Conservation (phyloP, 169 alveolate genomes). For the Babesia ovata region DNA sequence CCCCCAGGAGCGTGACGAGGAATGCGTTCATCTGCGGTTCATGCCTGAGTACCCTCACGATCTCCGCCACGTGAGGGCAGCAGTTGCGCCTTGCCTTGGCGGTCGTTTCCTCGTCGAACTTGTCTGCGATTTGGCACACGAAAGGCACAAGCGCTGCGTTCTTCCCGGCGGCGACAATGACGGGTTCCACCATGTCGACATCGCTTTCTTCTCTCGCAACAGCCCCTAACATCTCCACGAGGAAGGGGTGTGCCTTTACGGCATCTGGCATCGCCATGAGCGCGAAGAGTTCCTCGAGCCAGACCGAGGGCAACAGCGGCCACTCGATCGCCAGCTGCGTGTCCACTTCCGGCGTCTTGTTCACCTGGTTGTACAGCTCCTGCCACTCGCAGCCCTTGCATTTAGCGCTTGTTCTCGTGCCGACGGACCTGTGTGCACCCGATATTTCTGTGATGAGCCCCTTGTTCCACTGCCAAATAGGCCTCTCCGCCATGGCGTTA, state of each 20-base stretch:
- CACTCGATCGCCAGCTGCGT: constrained; percentile 11
- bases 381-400: constrained; percentile 36
- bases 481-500: constrained; percentile 26
- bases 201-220: background rate
- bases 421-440: background rate
- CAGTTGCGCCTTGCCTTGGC: constrained; percentile 13
- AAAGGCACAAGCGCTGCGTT: constrained; percentile 23
- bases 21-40: constrained; percentile 1
- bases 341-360: background rate
- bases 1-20: constrained; percentile 16
- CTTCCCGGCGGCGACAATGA: constrained; percentile 33
- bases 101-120: background rate
- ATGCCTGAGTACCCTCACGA: constrained; percentile 10
- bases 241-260: constrained; percentile 29
- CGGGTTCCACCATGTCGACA: background rate
- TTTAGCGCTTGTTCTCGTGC: background rate
- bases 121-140: constrained; percentile 8
- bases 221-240: background rate
- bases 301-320: constrained; percentile 25
- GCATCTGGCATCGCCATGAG: constrained; percentile 13
- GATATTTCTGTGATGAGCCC: constrained; percentile 15
- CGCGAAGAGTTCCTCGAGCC: constrained; percentile 48
- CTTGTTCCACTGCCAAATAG: constrained; percentile 68
- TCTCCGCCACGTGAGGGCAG: constrained; percentile 15
- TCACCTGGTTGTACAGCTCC: background rate